Evolutionary conservation across 805 yeast species (phyloP).

Genomic region (Candida sonorensis): DNA sequence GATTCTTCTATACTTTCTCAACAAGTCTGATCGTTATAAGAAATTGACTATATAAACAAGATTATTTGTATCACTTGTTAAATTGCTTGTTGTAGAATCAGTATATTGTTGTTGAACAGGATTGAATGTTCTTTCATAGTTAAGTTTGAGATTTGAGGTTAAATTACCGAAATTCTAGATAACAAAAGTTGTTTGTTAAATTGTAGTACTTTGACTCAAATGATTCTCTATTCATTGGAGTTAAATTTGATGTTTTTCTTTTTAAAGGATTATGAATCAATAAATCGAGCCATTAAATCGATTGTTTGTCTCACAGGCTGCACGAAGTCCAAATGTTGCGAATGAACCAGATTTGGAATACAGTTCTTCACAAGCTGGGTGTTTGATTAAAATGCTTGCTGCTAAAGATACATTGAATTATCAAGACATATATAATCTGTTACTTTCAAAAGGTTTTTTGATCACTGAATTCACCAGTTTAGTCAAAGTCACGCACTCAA

Average conservation of each 20-base stretch:
- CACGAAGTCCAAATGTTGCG: too few species aligned
- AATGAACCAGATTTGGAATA: too few species aligned
- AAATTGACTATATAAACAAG: slow-evolving; percentile 67
- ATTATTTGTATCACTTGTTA: slow-evolving; percentile 52
- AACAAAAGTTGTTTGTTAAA: slow-evolving; percentile 26
- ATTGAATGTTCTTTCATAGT: slow-evolving; percentile 30
- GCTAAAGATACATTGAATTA: too few species aligned
- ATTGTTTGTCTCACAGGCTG: too few species aligned
- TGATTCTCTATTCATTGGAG: slow-evolving; percentile 24
- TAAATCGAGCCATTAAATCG: too few species aligned
- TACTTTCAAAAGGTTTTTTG: too few species aligned
- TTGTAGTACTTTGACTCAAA: slow-evolving; percentile 29
- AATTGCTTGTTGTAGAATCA: slow-evolving; percentile 48
- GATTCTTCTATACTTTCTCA: slow-evolving; percentile 58
- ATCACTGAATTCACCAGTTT: too few species aligned
- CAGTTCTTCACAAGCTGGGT: too few species aligned
- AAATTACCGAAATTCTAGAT: slow-evolving; percentile 46
- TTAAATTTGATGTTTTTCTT: slow-evolving; percentile 15
- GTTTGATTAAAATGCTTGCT: too few species aligned
- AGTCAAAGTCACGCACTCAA: too few species aligned
- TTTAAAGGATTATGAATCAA: too few species aligned
- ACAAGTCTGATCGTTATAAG: slow-evolving; percentile 56
- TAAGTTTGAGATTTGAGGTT: slow-evolving; percentile 25
- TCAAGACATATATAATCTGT: too few species aligned
- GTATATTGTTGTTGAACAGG: slow-evolving; percentile 59